A percentile compares a stretch with the other conserved stretches of the same genome.
phyloP scores from a whole-genome alignment of 2,329 filamentous ascomycete genomes.

The Pyricularia sp. region DNA sequence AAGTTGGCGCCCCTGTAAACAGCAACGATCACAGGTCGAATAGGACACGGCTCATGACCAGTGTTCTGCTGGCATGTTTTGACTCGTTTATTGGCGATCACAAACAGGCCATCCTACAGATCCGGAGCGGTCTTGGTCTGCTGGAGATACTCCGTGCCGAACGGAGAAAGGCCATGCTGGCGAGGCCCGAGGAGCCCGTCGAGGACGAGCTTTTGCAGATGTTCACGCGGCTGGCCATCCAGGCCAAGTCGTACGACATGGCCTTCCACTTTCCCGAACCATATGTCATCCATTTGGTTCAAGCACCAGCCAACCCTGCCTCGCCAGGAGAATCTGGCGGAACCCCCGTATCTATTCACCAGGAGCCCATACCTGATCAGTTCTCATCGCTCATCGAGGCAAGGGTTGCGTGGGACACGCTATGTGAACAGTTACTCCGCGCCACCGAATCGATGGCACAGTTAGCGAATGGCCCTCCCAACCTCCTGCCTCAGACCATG shows the following conservation, averaged over 20 bases:
- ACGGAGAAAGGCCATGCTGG: constrained; percentile 27
- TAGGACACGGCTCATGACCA: constrained; percentile 52
- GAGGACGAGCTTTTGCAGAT: constrained; percentile 53
- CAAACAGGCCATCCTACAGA: constrained; percentile 50
- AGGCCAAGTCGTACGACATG: constrained; percentile 60
- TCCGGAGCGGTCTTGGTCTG: constrained; percentile 47
- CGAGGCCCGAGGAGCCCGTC: constrained; percentile 35
- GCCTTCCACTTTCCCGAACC: constrained; percentile 57
- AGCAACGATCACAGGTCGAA: constrained; percentile 34
- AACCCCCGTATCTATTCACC: constrained; percentile 29
- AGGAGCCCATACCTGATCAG: constrained; percentile 28
- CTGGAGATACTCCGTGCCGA: constrained; percentile 43
- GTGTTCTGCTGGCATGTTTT: constrained; percentile 57
- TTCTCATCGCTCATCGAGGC: constrained; percentile 46
- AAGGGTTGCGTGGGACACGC: constrained; percentile 43
- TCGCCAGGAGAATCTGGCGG: constrained; percentile 10
- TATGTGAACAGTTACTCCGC: constrained; percentile 46
- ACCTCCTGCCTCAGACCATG: constrained; percentile 39
- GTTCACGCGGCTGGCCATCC: constrained; percentile 54
- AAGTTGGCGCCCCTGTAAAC: constrained; percentile 25
- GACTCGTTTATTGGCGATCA: constrained; percentile 59
- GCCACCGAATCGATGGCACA: constrained; percentile 48
- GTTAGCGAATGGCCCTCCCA: constrained; percentile 37
- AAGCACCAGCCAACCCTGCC: constrained; percentile 16
- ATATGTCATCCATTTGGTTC: constrained; percentile 44